These are phyloP conservation scores for Phytophthora colocasiae DNA, from an alignment of 352 stramenopile species.

Conservation along the genomic window DNA sequence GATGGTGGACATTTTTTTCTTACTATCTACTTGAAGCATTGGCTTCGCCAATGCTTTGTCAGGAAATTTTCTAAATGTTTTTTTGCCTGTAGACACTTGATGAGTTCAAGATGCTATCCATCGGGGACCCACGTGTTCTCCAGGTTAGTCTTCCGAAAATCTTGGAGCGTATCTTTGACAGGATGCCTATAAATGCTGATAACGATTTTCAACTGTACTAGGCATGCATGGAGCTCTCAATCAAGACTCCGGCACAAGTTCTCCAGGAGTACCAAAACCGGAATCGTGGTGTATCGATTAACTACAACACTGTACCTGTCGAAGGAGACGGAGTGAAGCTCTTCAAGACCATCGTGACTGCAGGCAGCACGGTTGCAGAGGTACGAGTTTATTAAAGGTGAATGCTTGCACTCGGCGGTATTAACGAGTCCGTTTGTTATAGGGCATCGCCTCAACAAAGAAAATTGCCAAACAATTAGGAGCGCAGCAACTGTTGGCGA, in stretches of 20 bases:
- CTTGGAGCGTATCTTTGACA: slow-evolving; percentile 12
- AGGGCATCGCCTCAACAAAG: slow-evolving; percentile 82
- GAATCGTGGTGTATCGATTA: slow-evolving; percentile 80
- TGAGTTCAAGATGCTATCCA: slow-evolving; percentile 73
- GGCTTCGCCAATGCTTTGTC: neutral
- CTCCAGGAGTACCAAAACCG: slow-evolving; percentile 88
- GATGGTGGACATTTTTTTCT: slow-evolving; percentile 40
- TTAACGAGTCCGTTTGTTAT: slow-evolving; percentile 12
- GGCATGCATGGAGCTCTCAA: slow-evolving; percentile 77
- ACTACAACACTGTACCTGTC: slow-evolving; percentile 77
- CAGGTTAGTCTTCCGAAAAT: slow-evolving; percentile 38
- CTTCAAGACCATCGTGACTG: slow-evolving; percentile 86
- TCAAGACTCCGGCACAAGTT: slow-evolving; percentile 88
- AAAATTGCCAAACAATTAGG: slow-evolving; percentile 84
- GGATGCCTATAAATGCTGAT: slow-evolving; percentile 4
- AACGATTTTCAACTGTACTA: slow-evolving; percentile 19
- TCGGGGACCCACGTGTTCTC: slow-evolving; percentile 68
- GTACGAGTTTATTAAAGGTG: slow-evolving; percentile 29
- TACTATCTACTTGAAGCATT: neutral
- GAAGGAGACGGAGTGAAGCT: slow-evolving; percentile 64
- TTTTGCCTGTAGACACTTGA: slow-evolving; percentile 48
- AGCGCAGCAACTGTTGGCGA: slow-evolving; percentile 71
- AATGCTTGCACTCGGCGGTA: slow-evolving; percentile 12
- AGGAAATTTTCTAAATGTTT: slow-evolving; percentile 1
- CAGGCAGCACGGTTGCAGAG: slow-evolving; percentile 71